Percentiles rank a stretch among this genome's conserved stretches.
phyloP scores from a whole-genome alignment of 2,329 filamentous ascomycete genomes.

The Periconia sp. region DNA sequence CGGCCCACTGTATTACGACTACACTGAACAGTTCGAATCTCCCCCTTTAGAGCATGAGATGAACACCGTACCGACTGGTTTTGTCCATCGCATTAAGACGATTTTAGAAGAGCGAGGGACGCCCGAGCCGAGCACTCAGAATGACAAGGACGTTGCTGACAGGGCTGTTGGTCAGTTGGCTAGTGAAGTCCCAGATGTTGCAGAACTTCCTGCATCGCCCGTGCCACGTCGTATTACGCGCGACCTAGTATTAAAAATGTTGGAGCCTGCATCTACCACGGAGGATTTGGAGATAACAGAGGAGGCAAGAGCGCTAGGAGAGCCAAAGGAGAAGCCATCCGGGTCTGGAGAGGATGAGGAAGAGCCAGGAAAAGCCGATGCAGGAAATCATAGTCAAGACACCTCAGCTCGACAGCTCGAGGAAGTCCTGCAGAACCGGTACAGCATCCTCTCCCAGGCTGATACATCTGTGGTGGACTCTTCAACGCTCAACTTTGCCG shows the following conservation, averaged over 20 bases:
- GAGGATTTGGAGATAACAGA: constrained; percentile 28
- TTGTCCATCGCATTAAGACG: constrained; percentile 50
- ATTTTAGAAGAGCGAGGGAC: constrained; percentile 47
- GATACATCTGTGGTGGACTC: constrained; percentile 35
- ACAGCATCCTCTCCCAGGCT: constrained; percentile 33
- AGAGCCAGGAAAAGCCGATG: neutral
- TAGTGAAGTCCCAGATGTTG: constrained; percentile 15
- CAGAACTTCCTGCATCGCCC: constrained; percentile 40
- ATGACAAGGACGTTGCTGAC: constrained; percentile 8
- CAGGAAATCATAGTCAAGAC: constrained; percentile 1
- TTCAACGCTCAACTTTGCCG: constrained; percentile 38
- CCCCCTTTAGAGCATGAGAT: constrained; percentile 20
- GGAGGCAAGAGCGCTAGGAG: constrained; percentile 13
- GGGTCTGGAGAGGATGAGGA: neutral
- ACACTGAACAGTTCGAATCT: constrained; percentile 45
- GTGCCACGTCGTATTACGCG: constrained; percentile 40
- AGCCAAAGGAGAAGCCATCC: constrained; percentile 6
- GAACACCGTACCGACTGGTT: constrained; percentile 40
- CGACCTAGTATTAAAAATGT: constrained; percentile 33
- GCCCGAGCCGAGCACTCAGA: constrained; percentile 14
- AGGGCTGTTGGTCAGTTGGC: constrained; percentile 8
- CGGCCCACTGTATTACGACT: constrained; percentile 43
- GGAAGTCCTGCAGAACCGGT: constrained; percentile 14
- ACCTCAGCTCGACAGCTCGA: neutral
- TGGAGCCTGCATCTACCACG: constrained; percentile 36